Base-by-base conservation (phyloP, 2,329 filamentous ascomycete genomes). In the Cladophialophora psammophila region DNA sequence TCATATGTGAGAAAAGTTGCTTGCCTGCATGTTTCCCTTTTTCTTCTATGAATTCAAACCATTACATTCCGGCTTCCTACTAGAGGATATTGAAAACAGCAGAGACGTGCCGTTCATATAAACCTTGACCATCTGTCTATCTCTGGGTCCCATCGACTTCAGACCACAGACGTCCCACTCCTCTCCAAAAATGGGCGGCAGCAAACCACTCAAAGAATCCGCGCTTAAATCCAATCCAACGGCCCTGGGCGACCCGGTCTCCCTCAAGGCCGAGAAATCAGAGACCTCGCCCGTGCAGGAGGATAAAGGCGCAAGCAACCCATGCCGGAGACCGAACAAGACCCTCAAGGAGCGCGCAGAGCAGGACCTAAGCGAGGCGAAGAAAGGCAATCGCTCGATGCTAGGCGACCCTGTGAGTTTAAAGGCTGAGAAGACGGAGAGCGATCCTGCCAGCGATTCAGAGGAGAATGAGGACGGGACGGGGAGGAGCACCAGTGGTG, bases 321-420 rank as follows among this genome's bases (percentile, higher is more conserved):
- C 55, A 57, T 3, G n/a, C 18, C 40, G 18, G n/a, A 26, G 8
- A n/a, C 26, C 55, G 40, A 58, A 26, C 32, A 58, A 12, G 45
- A 50, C 18, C 45, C 56, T 59, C 38, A 50, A 50, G 45, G 20
- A 38, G 36, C 38, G 36, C 15, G 42, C 38, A 13, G 56, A 59
- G 56, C 56, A 54, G 4, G 55, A 54, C 20, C 67, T 72, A 34
- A 53, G 55, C 5, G 58, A 69, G 57, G 65, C 68, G 6, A 55
- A 66, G 34, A 65, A 65, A 40, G 66, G 64, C 6, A 76, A 83
- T 67, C 78, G 78, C 5, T 77, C 75, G 60, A 76, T 77, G 69
- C 72, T 81, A 7, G 79, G 79, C 34, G 80, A 81, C 57, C 79
- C 79, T 2, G 75, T 80, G 38, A 80, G 77, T 56, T 45, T 80